Conservation (phyloP, 129 eudicot genomes). For the Centella asiatica region DNA sequence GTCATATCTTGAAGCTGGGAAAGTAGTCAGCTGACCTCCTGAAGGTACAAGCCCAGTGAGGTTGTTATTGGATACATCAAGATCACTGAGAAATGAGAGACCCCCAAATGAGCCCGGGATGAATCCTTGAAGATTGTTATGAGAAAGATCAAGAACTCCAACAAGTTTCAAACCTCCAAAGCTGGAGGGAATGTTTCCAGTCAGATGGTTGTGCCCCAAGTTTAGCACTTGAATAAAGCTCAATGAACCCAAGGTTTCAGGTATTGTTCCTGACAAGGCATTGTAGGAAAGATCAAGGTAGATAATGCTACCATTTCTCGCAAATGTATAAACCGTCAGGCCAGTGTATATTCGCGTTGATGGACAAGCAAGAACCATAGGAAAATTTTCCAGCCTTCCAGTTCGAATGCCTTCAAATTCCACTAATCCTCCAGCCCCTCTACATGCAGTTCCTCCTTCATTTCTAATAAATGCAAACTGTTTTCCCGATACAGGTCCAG, state of each 20-base stretch:
- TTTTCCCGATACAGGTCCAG: conserved; percentile 70
- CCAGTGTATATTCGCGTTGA: conserved; percentile 73
- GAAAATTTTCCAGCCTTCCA: conserved; percentile 48
- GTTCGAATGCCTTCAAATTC: conserved; percentile 70
- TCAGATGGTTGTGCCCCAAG: conserved; percentile 62
- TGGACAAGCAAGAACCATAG: conserved; percentile 75
- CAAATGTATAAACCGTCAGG: conserved; percentile 58
- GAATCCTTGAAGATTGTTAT: conserved; percentile 53
- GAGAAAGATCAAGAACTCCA: conserved; percentile 71
- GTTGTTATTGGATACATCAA: conserved; percentile 78
- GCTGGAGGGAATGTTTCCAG: conserved; percentile 56
- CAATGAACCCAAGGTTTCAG: conserved; percentile 58
- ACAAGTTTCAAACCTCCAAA: conserved; percentile 55
- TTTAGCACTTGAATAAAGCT: conserved; percentile 59
- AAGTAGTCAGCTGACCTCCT: conserved; percentile 81
- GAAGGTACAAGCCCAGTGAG: conserved; percentile 67
- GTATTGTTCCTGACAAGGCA: conserved; percentile 48
- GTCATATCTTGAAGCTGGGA: conserved; percentile 65
- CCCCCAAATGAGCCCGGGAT: conserved; percentile 73
- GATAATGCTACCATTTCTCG: conserved; percentile 69
- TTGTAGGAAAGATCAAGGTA: conserved; percentile 84
- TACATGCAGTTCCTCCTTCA: conserved; percentile 78
- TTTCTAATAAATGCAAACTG: conserved; percentile 88
- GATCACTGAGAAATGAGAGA: conserved; percentile 76
- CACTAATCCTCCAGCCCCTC: conserved; percentile 84